Percentiles rank a stretch among this genome's conserved stretches.
Conservation (phyloP, 2,329 filamentous ascomycete species). For the Juglanconis juglandina region DNA sequence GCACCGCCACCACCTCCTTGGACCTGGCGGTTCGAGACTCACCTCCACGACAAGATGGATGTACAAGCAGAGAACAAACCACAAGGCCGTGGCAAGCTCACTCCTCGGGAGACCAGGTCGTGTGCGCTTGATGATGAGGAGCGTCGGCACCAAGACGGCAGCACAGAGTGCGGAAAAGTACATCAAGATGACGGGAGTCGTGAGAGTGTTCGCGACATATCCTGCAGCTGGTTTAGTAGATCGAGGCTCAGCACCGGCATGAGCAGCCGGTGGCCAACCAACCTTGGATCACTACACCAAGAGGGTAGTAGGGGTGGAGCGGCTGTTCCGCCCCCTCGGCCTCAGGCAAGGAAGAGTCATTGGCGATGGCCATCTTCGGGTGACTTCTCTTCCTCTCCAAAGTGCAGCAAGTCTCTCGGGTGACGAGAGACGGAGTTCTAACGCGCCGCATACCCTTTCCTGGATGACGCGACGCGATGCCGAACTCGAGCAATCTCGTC, state of each 20-base stretch:
- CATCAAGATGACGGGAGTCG: conserved; percentile 55
- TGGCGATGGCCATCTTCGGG: no score
- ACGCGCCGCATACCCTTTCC: no score
- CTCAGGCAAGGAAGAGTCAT: background rate
- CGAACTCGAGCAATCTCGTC: no score
- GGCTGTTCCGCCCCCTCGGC: background rate
- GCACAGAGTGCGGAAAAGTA: conserved; percentile 57
- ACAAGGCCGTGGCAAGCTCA: conserved; percentile 63
- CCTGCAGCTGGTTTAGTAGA: conserved; percentile 48
- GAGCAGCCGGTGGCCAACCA: conserved; percentile 62
- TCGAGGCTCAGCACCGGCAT: conserved; percentile 43
- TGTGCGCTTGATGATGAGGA: background rate
- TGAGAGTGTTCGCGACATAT: conserved; percentile 65
- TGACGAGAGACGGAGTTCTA: no score
- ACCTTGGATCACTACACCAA: conserved; percentile 56
- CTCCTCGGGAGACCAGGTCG: conserved; percentile 44
- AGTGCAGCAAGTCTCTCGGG: no score
- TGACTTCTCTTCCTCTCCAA: no score
- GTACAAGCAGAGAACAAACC: conserved; percentile 70
- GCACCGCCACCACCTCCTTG: no score
- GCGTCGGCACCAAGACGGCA: conserved; percentile 44
- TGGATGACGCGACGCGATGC: no score
- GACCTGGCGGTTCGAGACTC: conserved; percentile 21
- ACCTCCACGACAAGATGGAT: conserved; percentile 41
- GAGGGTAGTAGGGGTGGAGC: conserved; percentile 68